A percentile compares a stretch with the other conserved stretches of the same genome.
phyloP scores from a whole-genome alignment of 768 basidiomycete species.

The Panus rudis region DNA sequence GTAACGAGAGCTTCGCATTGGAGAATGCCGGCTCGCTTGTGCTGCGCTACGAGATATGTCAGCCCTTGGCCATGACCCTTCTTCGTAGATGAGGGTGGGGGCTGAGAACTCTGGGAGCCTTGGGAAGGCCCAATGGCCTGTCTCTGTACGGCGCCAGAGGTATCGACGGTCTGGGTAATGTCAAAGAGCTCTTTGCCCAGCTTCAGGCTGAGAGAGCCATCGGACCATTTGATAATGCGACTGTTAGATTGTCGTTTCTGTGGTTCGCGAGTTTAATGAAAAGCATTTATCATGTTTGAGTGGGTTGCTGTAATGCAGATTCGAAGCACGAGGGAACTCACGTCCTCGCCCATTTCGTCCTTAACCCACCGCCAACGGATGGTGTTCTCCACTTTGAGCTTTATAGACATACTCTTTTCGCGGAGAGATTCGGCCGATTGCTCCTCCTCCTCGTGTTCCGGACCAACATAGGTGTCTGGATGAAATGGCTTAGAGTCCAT shows the following conservation, averaged over 20 bases:
- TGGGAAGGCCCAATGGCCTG: constrained; percentile 46
- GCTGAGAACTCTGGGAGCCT: constrained; percentile 18
- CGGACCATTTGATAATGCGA: constrained; percentile 91
- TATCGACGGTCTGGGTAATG: constrained; percentile 73
- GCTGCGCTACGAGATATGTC: constrained; percentile 86
- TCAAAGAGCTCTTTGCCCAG: constrained; percentile 94
- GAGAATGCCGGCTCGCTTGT: constrained; percentile 78
- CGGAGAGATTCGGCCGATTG: constrained; percentile 51
- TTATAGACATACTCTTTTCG: constrained; percentile 79
- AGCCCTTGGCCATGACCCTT: constrained; percentile 58
- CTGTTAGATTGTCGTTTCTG: constrained; percentile 86
- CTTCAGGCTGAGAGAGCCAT: constrained; percentile 84
- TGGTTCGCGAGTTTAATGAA: constrained; percentile 1
- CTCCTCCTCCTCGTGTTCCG: constrained; percentile 73
- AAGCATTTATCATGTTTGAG: background rate
- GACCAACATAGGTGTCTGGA: constrained; percentile 74
- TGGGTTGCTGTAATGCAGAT: constrained; percentile 2
- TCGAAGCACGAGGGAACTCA: constrained; percentile 35
- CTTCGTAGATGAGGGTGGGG: constrained; percentile 23
- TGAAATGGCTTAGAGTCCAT: constrained; percentile 89
- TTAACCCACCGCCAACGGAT: constrained; percentile 93
- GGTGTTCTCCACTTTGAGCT: constrained; percentile 88
- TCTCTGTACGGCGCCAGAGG: constrained; percentile 59
- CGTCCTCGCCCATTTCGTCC: constrained; percentile 67
- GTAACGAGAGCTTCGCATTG: constrained; percentile 81